Base-by-base conservation (phyloP, 2,329 filamentous ascomycete genomes). In the Blastomyces percursus region DNA sequence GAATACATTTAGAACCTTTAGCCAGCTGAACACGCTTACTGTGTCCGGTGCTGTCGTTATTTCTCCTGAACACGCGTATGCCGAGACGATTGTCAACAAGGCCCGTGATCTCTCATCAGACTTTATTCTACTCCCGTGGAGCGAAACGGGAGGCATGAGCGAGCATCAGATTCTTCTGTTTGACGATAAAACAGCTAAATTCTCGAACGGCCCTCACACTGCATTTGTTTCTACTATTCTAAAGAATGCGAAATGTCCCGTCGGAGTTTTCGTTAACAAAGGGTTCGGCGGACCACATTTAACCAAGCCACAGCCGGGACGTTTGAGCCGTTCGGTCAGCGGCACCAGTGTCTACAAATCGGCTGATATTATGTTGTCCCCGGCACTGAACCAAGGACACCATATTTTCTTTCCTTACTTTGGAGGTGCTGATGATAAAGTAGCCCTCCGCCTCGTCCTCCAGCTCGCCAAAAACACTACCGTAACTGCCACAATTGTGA, bases 321-420 rank as follows among this genome's bases (percentile, higher is more conserved):
- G 68, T n/a, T 72, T 86, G 12, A 74, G 73, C 59, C 80, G 81
- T 7, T 81, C 77, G 4, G 65, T 80, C 51, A 86, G 85, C 63
- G 76, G 79, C 6, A 70, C 86, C 57, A 89, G 87, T 44, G 74
- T 89, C 57, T 80, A 82, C 64, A 85, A 83, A 66, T 76, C 81
- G 40, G 77, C 79, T n/a, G 84, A 88, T 61, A 76, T 83, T 12
- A 77, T 81, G 0, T 76, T 82, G 24, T 77, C 82, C 0, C 84
- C 87, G 0, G 80, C 86, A 5, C 78, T 80, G 6, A 84, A 90
- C 69, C 86, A 86, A 64, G 86, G 84, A 44, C 91, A 96, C 71
- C 91, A 93, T 71, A 82, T 97, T 67, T 92, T 96, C 72, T 80
- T 96, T 61, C 88, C 92, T 0, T 97, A 91, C 75, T 86, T 96